A percentile compares a stretch with the other conserved stretches of the same genome.
These are phyloP conservation scores for Coemansia sp. DNA, from an alignment of 192 early-diverging fungal species.

Conservation along the genomic window DNA sequence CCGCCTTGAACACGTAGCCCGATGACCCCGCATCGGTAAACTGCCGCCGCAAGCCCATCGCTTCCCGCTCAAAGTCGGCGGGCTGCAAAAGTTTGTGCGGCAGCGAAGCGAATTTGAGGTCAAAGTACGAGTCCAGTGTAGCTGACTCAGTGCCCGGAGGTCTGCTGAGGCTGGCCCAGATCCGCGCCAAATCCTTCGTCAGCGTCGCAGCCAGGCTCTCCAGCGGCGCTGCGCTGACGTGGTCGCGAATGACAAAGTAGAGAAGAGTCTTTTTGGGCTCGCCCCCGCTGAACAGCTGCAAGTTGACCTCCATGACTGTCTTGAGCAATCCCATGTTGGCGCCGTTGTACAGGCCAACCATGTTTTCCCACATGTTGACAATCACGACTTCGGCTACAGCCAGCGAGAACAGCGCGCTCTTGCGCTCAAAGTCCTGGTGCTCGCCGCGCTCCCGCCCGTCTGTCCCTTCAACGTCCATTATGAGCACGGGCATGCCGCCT, in stretches of 20 bases:
- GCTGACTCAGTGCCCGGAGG: slow-evolving; percentile 80
- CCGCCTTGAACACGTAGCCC: slow-evolving; percentile 82
- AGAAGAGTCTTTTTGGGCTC: slow-evolving; percentile 87
- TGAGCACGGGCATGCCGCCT: slow-evolving; percentile 69
- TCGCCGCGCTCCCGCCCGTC: slow-evolving; percentile 98
- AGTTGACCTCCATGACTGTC: slow-evolving; percentile 98
- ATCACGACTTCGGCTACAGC: slow-evolving; percentile 94
- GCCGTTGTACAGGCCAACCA: slow-evolving; percentile 97
- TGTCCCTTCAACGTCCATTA: slow-evolving; percentile 99
- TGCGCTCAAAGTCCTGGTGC: slow-evolving; percentile 99
- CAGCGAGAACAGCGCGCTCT: slow-evolving; percentile 95
- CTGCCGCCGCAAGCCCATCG: slow-evolving; percentile 65
- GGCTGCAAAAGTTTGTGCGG: slow-evolving; percentile 89
- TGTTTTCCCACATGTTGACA: slow-evolving; percentile 98
- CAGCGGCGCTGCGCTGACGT: slow-evolving; percentile 85
- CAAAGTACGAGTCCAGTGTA: slow-evolving; percentile 85
- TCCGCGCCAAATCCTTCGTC: slow-evolving; percentile 79
- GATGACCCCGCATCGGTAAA: slow-evolving; percentile 69
- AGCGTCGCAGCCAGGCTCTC: slow-evolving; percentile 77
- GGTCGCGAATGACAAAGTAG: slow-evolving; percentile 96
- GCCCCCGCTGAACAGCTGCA: slow-evolving; percentile 89
- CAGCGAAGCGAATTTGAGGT: slow-evolving; percentile 83
- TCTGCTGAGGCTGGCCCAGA: slow-evolving; percentile 90
- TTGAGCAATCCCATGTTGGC: slow-evolving; percentile 99
- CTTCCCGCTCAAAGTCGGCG: slow-evolving; percentile 79